phyloP scores from a whole-genome alignment of 148 eudicot species.

The Rhododendron ferrugineum region DNA sequence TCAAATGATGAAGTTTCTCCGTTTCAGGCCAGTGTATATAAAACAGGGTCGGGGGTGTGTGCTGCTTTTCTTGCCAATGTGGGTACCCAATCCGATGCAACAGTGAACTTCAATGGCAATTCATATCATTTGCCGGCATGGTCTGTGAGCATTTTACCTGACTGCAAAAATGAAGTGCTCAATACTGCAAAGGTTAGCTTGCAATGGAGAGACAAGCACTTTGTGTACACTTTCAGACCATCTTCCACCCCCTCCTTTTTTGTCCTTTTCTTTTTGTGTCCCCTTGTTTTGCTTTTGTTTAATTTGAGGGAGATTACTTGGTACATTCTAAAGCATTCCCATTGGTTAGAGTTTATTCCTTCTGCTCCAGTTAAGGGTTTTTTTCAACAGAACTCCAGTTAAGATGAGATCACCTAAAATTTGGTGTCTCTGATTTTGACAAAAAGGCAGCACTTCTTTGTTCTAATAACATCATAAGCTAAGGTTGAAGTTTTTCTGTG shows the following conservation, averaged over 20 bases:
- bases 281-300: neutral
- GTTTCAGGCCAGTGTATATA: conserved; percentile 66
- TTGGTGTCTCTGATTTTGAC: neutral
- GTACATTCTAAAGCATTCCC: neutral
- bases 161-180: conserved; percentile 83
- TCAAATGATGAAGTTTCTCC: neutral
- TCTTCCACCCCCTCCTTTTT: neutral
- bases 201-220: neutral
- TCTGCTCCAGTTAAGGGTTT: neutral
- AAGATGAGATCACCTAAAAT: neutral
- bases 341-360: neutral
- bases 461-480: neutral
- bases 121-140: conserved; percentile 83
- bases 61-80: conserved; percentile 83
- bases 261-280: neutral
- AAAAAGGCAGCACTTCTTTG: neutral
- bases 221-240: neutral
- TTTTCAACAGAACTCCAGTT: neutral
- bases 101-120: conserved; percentile 65
- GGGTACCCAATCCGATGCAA: conserved; percentile 72
- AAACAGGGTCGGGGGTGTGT: conserved; percentile 66
- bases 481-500: conserved; percentile 6
- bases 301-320: neutral
- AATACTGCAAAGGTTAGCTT: conserved; percentile 85
- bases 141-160: conserved; percentile 99